Evolutionary conservation across 352 stramenopile genomes (phyloP).

Genomic region (Globisporangium radiosum): DNA sequence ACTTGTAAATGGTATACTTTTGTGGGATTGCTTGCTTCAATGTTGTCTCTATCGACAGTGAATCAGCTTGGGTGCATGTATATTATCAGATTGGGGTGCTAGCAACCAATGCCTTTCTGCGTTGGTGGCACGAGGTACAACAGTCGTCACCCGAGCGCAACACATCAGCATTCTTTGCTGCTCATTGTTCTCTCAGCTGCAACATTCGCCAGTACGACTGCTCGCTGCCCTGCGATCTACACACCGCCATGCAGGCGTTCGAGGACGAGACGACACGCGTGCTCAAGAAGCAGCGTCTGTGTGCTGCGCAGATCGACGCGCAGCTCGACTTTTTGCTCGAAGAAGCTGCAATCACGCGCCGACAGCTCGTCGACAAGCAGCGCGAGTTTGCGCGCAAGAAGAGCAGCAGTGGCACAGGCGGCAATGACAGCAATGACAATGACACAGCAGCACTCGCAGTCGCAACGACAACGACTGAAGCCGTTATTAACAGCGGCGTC

Average conservation of each 20-base stretch:
- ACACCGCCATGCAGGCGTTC: conserved; percentile 39
- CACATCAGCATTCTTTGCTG: background rate
- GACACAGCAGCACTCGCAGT: conserved; percentile 1
- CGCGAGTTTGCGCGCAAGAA: conserved; percentile 61
- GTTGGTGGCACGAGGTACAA: background rate
- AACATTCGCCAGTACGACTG: background rate
- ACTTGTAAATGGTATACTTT: background rate
- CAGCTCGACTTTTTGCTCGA: conserved; percentile 58
- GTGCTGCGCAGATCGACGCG: conserved; percentile 48
- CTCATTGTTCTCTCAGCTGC: background rate
- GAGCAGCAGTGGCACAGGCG: background rate
- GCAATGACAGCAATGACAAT: conserved; percentile 1
- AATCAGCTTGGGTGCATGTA: background rate
- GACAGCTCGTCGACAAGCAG: conserved; percentile 48
- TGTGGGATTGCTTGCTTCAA: no score
- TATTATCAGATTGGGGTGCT: background rate
- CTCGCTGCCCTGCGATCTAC: background rate
- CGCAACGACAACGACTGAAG: background rate
- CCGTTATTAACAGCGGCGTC: background rate
- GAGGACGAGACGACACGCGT: conserved; percentile 53
- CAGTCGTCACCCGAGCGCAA: background rate
- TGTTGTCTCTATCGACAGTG: background rate
- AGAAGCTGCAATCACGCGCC: conserved; percentile 52
- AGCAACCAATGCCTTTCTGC: background rate
- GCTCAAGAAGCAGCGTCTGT: conserved; percentile 68